Conservation (phyloP, 202 grass and related monocot genomes). For the Setaria italica region DNA sequence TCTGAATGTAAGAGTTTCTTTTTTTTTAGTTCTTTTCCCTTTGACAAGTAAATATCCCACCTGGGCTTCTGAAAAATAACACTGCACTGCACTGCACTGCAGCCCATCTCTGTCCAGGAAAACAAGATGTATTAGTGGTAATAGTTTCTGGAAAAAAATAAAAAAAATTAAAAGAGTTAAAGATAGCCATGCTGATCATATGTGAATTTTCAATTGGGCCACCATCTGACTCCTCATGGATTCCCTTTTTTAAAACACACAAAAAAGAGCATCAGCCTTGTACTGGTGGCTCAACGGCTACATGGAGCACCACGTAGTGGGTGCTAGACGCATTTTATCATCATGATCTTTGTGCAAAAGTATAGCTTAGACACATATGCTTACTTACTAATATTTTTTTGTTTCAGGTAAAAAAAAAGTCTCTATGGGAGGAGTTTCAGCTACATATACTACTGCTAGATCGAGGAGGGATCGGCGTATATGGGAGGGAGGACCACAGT, state of each 20-base stretch:
- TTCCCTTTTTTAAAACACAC: not conserved
- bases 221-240: not conserved
- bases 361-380: not conserved
- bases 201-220: constrained; percentile 3
- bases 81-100: too few relatives aligned
- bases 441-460: not conserved
- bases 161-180: not conserved
- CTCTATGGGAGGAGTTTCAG: too few relatives aligned
- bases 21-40: not conserved
- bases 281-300: constrained; percentile 27
- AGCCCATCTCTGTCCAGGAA: not conserved
- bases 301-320: not conserved
- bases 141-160: not conserved
- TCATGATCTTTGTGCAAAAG: not conserved
- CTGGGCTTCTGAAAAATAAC: not conserved
- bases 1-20: too few relatives aligned
- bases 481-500: not conserved
- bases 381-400: not conserved
- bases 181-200: not conserved
- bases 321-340: not conserved
- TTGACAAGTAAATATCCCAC: constrained; percentile 12
- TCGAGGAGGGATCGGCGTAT: not conserved
- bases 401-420: not conserved
- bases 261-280: not conserved
- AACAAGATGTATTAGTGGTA: not conserved